Base-by-base conservation (phyloP, 768 basidiomycete species). In the Boletellus emodensis region DNA sequence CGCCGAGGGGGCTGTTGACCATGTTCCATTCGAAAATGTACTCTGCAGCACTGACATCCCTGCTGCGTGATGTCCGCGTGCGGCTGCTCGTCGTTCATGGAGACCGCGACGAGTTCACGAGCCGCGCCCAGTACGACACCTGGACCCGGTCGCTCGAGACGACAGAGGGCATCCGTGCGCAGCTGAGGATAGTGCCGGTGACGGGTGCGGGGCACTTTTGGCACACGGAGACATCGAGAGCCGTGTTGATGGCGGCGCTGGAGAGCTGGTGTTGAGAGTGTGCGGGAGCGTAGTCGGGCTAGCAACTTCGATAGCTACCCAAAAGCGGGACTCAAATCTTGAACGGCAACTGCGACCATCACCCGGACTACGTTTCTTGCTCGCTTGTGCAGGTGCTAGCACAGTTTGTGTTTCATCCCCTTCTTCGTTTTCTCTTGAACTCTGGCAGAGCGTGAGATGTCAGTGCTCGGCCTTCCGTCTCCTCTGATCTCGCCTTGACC, bases 31-130 rank as follows among this genome's bases (percentile, higher is more conserved):
- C 81, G 4, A 67, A 68, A 9, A 72, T 71, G 12, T 90, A 92
- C 58, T 71, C 72, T 13, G 63, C 66, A 2, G 74, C 75, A 15
- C 69, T 92, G 43, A 66, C 73, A 26, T 64, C 69, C 10, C 74
- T 90, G 33, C 52, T 87, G 28, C 63, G 60, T 26, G 65, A 82
- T 33, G 65, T 68, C 6, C 57, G 63, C 1, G 74, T 77, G 2
- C 77, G 78, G 48, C 69, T 90, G 30, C 73, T 93, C 33, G 55
- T 90, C 18, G 54, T 90, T 6, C 82, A 79, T 51, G 90, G 90
- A 0, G 81, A 85, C 54, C 57, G 56, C 14, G 90, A 92, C 59
- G 80, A 90, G 40, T 91, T 90, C 59, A 90, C 89, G 3, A 66
- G 76, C 2, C 65, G 62, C 1, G 67, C 67, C 13, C 76, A 67